These are phyloP conservation scores for Metarhizium robertsii DNA, from an alignment of 2,329 filamentous ascomycete species.

Conservation along the genomic window DNA sequence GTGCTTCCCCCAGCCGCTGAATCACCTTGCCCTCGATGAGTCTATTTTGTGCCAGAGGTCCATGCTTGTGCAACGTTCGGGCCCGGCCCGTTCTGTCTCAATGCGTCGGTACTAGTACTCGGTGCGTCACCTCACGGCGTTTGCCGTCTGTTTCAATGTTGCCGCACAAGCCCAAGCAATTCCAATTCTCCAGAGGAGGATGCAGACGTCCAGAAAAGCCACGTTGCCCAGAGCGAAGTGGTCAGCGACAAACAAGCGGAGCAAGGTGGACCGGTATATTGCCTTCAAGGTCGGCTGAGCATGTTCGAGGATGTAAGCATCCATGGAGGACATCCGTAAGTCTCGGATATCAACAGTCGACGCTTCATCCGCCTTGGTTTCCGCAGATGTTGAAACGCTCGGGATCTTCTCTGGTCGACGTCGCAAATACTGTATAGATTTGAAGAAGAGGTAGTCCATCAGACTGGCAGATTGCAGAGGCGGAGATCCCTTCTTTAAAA, in stretches of 20 bases:
- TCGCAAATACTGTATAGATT: conserved; percentile 34
- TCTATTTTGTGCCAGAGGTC: not conserved
- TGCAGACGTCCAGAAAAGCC: conserved; percentile 17
- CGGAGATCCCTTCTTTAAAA: conserved; percentile 29
- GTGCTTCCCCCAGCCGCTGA: too few relatives aligned
- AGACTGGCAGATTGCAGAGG: conserved; percentile 24
- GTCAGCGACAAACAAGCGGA: conserved; percentile 36
- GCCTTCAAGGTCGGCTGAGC: conserved; percentile 17
- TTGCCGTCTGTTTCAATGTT: not conserved
- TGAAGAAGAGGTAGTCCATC: conserved; percentile 32
- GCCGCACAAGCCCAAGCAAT: conserved; percentile 6
- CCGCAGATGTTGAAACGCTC: conserved; percentile 30
- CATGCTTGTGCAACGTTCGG: not conserved
- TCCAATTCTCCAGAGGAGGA: conserved; percentile 11
- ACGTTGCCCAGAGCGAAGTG: conserved; percentile 27
- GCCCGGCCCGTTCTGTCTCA: conserved; percentile 20
- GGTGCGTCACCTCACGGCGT: not conserved
- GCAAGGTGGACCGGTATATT: conserved; percentile 27
- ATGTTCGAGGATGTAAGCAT: conserved; percentile 34
- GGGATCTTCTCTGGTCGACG: conserved; percentile 30
- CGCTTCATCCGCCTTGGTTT: conserved; percentile 6
- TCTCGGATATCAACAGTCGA: conserved; percentile 30
- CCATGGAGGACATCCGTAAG: conserved; percentile 42
- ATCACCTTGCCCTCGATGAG: too few relatives aligned
- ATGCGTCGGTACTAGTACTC: conserved; percentile 12